phyloP scores from a whole-genome alignment of 2,329 filamentous ascomycete species.

The Diaporthe ilicicola region DNA sequence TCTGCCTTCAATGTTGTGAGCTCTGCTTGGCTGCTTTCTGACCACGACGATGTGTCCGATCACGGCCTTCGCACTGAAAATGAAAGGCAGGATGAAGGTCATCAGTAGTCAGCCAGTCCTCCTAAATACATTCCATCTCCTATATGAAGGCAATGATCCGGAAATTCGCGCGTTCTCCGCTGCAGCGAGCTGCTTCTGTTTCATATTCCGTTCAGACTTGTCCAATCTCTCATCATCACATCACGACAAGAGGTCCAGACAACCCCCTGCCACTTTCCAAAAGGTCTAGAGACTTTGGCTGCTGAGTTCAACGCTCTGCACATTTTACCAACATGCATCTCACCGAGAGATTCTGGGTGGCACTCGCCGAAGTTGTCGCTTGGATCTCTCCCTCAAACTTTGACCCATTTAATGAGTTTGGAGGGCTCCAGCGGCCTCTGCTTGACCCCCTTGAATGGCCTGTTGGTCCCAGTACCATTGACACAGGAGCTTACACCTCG shows the following conservation, averaged over 20 bases:
- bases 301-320: too few species aligned
- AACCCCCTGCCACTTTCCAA: not conserved
- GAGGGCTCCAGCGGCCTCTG: conserved; percentile 10
- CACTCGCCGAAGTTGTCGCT: conserved; percentile 8
- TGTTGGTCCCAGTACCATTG: conserved; percentile 1
- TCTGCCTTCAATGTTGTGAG: not conserved
- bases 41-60: not conserved
- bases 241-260: not conserved
- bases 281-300: not conserved
- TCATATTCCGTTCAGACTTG: not conserved
- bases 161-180: not conserved
- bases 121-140: too few species aligned
- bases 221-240: not conserved
- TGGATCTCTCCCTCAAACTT: conserved; percentile 3
- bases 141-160: not conserved
- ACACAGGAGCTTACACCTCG: conserved; percentile 2
- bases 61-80: not conserved
- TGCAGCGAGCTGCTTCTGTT: not conserved
- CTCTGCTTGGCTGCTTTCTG: not conserved
- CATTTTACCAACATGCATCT: not conserved
- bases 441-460: conserved; percentile 20
- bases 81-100: not conserved
- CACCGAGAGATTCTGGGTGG: conserved; percentile 11
- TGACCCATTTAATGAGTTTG: conserved; percentile 1
- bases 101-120: not conserved